Base-by-base conservation (phyloP, 352 stramenopile genomes). In the Achlya hypogyna region DNA sequence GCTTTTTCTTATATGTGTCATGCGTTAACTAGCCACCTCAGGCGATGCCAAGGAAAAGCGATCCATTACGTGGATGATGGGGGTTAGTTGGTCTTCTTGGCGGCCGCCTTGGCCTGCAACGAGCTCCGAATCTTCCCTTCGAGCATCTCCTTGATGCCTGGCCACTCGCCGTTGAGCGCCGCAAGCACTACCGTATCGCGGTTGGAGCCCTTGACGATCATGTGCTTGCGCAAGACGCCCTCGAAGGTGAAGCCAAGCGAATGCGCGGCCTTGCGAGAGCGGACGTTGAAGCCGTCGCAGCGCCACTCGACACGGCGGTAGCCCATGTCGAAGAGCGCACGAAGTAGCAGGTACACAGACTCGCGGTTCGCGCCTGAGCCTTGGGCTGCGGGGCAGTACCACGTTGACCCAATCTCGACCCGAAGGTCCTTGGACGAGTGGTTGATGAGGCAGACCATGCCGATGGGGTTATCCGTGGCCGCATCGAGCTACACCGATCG, bases 291-390 rank as follows among this genome's bases (percentile, higher is more conserved):
- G 22, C 85, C 87, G 35, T 96, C 88, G 54, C 86, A 92, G 2
- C 79, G 75, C 85, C 82, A 95, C 77, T 96, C 88, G 8, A 96
- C 81, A 51, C 88, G 84, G 27, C 88, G 84, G 64, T 96, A 96
- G 14, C 81, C 78, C 5, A 74, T 67, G 8, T 71, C 72, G n/a
- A 95, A 95, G n/a, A 95, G 62, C 40, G 88, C 69, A 54, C 72
- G 73, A 25, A 96, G 72, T 56, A 96, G 35, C 53, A 95, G 59
- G 51, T 91, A 76, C 54, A 93, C 77, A 3, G 73, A 69, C 49
- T 96, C 87, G 5, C 71, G 69, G 29, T 87, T 53, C 27, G 73
- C 77, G 5, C 75, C 62, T 64, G 63, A 69, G 22, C 82, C 81
- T 43, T 93, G 88, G 69, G 90, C 93, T 28, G 86, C 75, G 23